Conservation (phyloP, 495 filamentous ascomycete species). For the Xanthoparmelia taractica region DNA sequence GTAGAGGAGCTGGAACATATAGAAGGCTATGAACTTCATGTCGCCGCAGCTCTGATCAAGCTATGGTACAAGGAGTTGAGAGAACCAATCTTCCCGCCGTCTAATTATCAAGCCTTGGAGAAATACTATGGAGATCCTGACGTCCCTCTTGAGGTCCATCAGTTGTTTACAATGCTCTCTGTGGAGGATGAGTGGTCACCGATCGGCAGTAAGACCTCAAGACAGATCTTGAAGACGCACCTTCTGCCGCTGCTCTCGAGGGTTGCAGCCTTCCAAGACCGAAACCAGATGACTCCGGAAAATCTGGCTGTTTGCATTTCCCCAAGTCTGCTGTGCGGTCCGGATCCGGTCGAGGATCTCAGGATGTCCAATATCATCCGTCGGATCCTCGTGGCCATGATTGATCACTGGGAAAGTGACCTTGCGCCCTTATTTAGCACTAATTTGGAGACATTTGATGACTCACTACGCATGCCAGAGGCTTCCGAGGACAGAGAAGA, state of each 20-base stretch:
- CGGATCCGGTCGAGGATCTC: conserved; percentile 29
- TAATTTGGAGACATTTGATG: conserved; percentile 12
- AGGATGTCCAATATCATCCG: conserved; percentile 30
- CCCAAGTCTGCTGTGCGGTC: conserved; percentile 28
- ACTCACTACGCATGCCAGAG: conserved; percentile 22
- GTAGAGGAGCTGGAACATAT: conserved; percentile 37
- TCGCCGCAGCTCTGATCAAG: conserved; percentile 47
- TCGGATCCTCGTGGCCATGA: conserved; percentile 26
- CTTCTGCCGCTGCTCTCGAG: conserved; percentile 44
- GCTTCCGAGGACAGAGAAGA: conserved; percentile 24
- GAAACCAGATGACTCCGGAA: conserved; percentile 47
- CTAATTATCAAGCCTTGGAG: conserved; percentile 36
- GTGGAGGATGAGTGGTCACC: conserved; percentile 35
- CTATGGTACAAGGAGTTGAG: conserved; percentile 48
- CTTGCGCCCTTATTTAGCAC: conserved; percentile 20
- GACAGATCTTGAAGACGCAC: conserved; percentile 42
- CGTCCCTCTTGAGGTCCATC: conserved; percentile 18
- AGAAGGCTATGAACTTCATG: conserved; percentile 44
- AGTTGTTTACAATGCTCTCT: conserved; percentile 31
- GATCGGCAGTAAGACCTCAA: conserved; percentile 31
- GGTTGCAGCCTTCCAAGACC: conserved; percentile 34
- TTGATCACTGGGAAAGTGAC: conserved; percentile 20
- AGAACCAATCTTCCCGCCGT: conserved; percentile 42
- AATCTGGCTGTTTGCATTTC: conserved; percentile 48
- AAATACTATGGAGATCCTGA: conserved; percentile 27